phyloP scores from a whole-genome alignment of 192 early-diverging fungal species.

The Mortierella alpina region DNA sequence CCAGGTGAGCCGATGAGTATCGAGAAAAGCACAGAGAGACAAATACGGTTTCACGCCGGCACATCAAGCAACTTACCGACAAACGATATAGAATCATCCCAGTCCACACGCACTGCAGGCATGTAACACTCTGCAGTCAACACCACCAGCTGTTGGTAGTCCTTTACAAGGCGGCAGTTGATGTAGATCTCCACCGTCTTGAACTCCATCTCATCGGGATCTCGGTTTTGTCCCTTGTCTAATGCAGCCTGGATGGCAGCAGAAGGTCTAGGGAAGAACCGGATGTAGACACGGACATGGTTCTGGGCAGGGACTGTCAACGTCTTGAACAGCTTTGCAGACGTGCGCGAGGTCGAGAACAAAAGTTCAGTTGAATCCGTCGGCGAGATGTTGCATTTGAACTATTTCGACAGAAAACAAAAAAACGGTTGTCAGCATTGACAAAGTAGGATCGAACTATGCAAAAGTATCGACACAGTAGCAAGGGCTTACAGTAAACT shows the following conservation, averaged over 20 bases:
- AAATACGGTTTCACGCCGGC: background rate
- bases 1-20: background rate
- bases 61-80: conserved; percentile 47
- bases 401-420: conserved; percentile 23
- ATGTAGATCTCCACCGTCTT: conserved; percentile 80
- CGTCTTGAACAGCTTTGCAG: conserved; percentile 76
- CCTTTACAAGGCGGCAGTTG: conserved; percentile 83
- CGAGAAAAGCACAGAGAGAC: background rate
- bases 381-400: conserved; percentile 70
- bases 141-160: conserved; percentile 78
- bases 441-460: background rate
- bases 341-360: conserved; percentile 81
- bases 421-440: background rate
- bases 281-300: conserved; percentile 74
- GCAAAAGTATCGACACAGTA: background rate
- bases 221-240: conserved; percentile 47
- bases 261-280: conserved; percentile 65
- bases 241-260: conserved; percentile 56
- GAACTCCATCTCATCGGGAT: conserved; percentile 66
- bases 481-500: conserved; percentile 70
- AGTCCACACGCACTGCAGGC: conserved; percentile 61
- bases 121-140: conserved; percentile 70
- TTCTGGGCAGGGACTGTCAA: conserved; percentile 75
- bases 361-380: conserved; percentile 76
- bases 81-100: conserved; percentile 57